Base-by-base conservation (phyloP, 1,139 yeast genomes). In the Sugiyamaella grinbergsii region DNA sequence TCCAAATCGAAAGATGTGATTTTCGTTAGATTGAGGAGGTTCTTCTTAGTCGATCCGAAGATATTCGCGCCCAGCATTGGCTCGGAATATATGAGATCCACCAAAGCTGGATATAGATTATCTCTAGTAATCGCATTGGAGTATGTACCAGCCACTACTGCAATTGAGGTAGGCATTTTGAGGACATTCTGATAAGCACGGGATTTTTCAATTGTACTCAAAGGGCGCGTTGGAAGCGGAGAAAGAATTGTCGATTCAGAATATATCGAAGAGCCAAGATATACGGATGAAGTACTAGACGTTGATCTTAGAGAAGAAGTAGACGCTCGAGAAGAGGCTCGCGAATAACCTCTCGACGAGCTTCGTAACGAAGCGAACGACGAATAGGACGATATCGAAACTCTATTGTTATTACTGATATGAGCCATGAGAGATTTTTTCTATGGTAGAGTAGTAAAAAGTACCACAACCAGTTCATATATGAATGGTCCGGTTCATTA, bases 101-200 rank as follows among this genome's bases (percentile, higher is more conserved):
- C 47, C 44, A 57, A 42, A 5, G 57, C 59, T 3, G 54, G 55
- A 37, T 52, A 57, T 10, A 57, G 33, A n/a, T 19, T 42, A 3
- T 47, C 55, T 42, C 45, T 45, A n/a, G 48, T 41, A 13, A 57
- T 31, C 15, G 36, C 39, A 5, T 15, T 29, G n/a, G 58, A 49
- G 42, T 58, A 56, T 19, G 51, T 42, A 23, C 54, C 57, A 10
- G 56, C 45, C 5, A 56, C 57, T n/a, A 44, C 50, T 20, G 53
- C 58, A 33, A 49, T 44, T 20, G 59, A 50, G 39, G 51, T 42
- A 22, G 38, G 32, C 42, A 44, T 16, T n/a, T 45, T 44, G 13
- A 47, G 33, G 23, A 31, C 47, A 22, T 43, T 42, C 1, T 57
- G 54, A 45, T 47, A 50, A 8, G 56, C 50, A 16, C 58, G 54